phyloP scores from a whole-genome alignment of 2,329 filamentous ascomycete genomes.

The Davidsoniella eucalypti region DNA sequence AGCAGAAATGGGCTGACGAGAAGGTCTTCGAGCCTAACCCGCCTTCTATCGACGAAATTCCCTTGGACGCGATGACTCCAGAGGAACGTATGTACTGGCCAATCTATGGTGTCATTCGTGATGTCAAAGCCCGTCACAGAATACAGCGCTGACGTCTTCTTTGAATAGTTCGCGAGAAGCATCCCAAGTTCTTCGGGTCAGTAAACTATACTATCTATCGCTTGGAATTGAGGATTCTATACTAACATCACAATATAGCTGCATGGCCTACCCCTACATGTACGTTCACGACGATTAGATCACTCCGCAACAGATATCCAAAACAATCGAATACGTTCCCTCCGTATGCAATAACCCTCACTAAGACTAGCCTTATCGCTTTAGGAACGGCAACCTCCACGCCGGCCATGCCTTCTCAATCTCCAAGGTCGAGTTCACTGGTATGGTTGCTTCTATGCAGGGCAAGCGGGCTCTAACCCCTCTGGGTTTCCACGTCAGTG shows the following conservation, averaged over 20 bases:
- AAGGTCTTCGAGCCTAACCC: constrained; percentile 75
- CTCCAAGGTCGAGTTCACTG: constrained; percentile 83
- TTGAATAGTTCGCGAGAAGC: constrained; percentile 44
- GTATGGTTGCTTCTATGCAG: constrained; percentile 76
- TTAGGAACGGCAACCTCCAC: constrained; percentile 67
- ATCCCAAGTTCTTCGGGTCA: constrained; percentile 75
- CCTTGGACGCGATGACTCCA: constrained; percentile 55
- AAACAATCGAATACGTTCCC: background rate
- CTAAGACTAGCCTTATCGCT: background rate
- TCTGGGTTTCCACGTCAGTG: constrained; percentile 81
- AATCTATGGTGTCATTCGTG: background rate
- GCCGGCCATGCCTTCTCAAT: constrained; percentile 86
- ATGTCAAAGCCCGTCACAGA: background rate
- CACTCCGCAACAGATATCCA: constrained; percentile 20
- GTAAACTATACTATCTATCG: constrained; percentile 35
- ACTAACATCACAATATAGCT: constrained; percentile 12
- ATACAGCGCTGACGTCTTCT: background rate
- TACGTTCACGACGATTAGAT: constrained; percentile 18
- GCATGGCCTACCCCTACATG: constrained; percentile 25
- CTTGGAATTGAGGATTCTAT: background rate
- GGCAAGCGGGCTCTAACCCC: constrained; percentile 79
- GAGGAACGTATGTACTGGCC: constrained; percentile 31
- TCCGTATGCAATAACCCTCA: constrained; percentile 19
- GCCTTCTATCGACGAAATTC: constrained; percentile 61
- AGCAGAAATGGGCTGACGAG: constrained; percentile 46